phyloP scores from a whole-genome alignment of 2,329 filamentous ascomycete species.

The Xylaria hypoxylon region DNA sequence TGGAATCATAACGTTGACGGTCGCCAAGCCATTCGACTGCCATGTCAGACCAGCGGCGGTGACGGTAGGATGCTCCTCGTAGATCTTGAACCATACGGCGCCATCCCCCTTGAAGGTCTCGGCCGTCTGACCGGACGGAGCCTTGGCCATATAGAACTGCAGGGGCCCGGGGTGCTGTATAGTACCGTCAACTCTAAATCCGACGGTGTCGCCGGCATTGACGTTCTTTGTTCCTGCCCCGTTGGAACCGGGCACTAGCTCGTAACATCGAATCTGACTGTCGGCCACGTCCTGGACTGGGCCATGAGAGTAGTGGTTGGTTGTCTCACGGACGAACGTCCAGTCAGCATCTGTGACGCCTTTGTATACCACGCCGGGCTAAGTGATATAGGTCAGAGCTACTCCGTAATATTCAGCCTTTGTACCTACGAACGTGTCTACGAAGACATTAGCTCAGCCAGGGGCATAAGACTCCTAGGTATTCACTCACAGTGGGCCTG shows the following conservation, averaged over 20 bases:
- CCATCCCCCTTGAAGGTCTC: slow-evolving; percentile 47
- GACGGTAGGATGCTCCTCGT: slow-evolving; percentile 46
- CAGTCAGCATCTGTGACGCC: slow-evolving; percentile 49
- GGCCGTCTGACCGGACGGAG: slow-evolving; percentile 44
- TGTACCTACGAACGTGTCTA: slow-evolving; percentile 46
- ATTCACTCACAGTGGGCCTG: slow-evolving; percentile 46
- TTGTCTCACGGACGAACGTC: slow-evolving; percentile 53
- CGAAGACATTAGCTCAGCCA: slow-evolving; percentile 31
- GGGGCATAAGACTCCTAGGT: neutral
- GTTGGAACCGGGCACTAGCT: slow-evolving; percentile 46
- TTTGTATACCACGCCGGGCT: slow-evolving; percentile 45
- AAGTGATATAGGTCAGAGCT: slow-evolving; percentile 9
- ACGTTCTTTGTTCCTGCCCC: slow-evolving; percentile 51
- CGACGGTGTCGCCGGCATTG: slow-evolving; percentile 52
- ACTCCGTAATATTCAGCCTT: neutral
- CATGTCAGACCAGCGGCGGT: slow-evolving; percentile 38
- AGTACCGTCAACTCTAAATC: slow-evolving; percentile 51
- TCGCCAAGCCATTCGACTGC: slow-evolving; percentile 37
- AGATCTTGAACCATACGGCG: slow-evolving; percentile 51
- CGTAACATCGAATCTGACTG: slow-evolving; percentile 54
- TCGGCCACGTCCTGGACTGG: slow-evolving; percentile 51
- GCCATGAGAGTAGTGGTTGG: slow-evolving; percentile 53
- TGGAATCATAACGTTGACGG: slow-evolving; percentile 49
- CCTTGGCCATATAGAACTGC: slow-evolving; percentile 50
- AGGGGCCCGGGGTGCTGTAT: slow-evolving; percentile 49